Base-by-base conservation (phyloP, 495 filamentous ascomycete genomes). In the Pseudoneurospora amorphoporcata region DNA sequence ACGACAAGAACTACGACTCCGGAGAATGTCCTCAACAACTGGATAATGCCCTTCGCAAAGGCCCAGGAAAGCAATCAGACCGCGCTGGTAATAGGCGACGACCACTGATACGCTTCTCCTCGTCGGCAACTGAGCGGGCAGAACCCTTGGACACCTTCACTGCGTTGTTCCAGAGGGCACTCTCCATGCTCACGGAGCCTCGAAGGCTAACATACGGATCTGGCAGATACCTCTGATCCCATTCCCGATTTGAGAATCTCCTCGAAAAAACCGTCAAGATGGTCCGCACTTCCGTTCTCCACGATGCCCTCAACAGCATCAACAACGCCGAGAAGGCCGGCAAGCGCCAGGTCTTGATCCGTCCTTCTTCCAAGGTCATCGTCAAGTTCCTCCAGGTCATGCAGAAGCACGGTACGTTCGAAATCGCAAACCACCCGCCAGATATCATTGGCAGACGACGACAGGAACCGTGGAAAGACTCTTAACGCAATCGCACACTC, bases 251-350 rank as follows among this genome's bases (percentile, higher is more conserved):
- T 94, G 92, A 96, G 92, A 94, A 96, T 87, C 86, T 86, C 82
- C 80, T 72, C 65, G 61, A 73, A 77, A 70, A 77, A 83, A 78
- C 86, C 89, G 88, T 82, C 88, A 98, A 90, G 82, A 99, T 98
- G 95, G 94, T 97, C 86, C 93, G 92, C 86, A 98, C 95, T 78
- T 96, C 92, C 81, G 94, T 97, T 82, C 94, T 99, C 82, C 96
- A 98, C 88, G 95, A 98, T 91, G 93, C 94, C 83, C 93, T 99
- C 77, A 98, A 98, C 83, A 89, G 90, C 88, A 97, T 99, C 91
- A 98, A 99, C 92, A 99, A 98, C 83, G 95, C 95, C 88, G 95
- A 99, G 89, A 98, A 98, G 91, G 87, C 90, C 77, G 95, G 95
- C 83, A 97, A 97, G 91, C 93, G 95, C 77, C 95, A 99, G 86